Percentiles rank a stretch among this genome's conserved stretches.
Evolutionary conservation across 495 filamentous ascomycete species (phyloP).

Genomic region (Xylaria venustula): DNA sequence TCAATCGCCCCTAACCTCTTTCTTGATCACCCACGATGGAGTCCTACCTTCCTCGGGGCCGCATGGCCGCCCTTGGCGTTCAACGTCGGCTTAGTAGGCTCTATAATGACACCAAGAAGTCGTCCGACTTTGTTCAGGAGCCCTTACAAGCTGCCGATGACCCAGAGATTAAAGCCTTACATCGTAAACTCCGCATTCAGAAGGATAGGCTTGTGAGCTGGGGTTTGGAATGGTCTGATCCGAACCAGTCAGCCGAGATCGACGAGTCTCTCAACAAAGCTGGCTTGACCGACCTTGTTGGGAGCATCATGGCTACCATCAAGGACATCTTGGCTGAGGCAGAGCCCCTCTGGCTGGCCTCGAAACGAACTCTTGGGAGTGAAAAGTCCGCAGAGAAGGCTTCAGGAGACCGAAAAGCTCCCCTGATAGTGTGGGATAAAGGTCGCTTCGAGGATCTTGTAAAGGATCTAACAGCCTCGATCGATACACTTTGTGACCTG

Average conservation of each 20-base stretch:
- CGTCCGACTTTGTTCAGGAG: conserved; percentile 77
- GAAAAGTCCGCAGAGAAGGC: conserved; percentile 35
- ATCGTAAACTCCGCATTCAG: conserved; percentile 62
- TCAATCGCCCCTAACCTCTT: not conserved
- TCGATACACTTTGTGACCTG: conserved; percentile 87
- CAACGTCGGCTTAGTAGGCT: conserved; percentile 79
- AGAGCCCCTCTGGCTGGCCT: conserved; percentile 68
- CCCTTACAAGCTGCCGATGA: conserved; percentile 58
- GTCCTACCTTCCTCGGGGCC: conserved; percentile 43
- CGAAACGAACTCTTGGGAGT: conserved; percentile 43
- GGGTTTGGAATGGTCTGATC: conserved; percentile 89
- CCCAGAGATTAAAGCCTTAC: conserved; percentile 54
- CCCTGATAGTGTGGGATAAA: conserved; percentile 57
- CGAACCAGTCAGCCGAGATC: conserved; percentile 66
- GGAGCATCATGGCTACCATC: conserved; percentile 85
- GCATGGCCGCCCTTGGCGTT: conserved; percentile 50
- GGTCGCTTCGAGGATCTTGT: conserved; percentile 66
- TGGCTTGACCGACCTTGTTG: conserved; percentile 81
- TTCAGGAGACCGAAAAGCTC: conserved; percentile 43
- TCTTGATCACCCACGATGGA: conserved; percentile 38
- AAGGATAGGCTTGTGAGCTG: conserved; percentile 79
- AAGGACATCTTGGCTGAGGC: conserved; percentile 84
- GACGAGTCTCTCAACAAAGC: conserved; percentile 82
- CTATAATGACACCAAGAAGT: conserved; percentile 89
- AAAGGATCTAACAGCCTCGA: conserved; percentile 75